Evolutionary conservation across 2,329 filamentous ascomycete genomes (phyloP), one percentile per base, ranked within the genome.

Genomic region (Venturia oleaginea): DNA sequence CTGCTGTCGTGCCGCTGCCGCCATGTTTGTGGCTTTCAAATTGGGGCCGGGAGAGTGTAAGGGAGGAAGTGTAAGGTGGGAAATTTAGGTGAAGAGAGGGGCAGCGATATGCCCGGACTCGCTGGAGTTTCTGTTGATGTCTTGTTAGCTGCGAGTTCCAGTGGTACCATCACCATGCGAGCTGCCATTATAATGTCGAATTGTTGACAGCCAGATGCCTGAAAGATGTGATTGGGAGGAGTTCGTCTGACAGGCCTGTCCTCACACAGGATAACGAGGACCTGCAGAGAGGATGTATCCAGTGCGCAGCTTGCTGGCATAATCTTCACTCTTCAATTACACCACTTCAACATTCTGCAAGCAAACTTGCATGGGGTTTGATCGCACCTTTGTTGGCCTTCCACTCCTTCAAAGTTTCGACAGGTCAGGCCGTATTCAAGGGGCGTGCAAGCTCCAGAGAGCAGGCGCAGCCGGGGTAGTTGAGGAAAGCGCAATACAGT

Each of bases 1-100:
- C 54, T 67, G 65, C 34, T 67, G 65, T 61, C 69, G 68, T 51
- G 69, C 51, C n/a, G 51, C 51, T 40, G 69, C 51, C 8, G 51
- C 51, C 51, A 57, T 57, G 30, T 57, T 57, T 57, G 27, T 8
- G 30, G 51, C 30, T 57, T 34, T 34, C 4, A 15, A 11, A n/a
- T 19, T 32, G 27, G 51, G n/a, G 4, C 19, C 19, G 30, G 30
- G 34, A 34, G 30, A 37, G 51, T 34, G 17, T 34, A 22, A n/a
- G 27, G 22, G 24, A 57, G 27, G 30, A 10, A n/a, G 51, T 57
- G 3, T 27, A 17, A 57, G 24, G 22, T 22, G 22, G 19, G 43
- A 5, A 7, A 22, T 48, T 48, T 34, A 34, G 7, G 22, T 30
- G n/a, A 22, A 51, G 27, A 13, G 46, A 51, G 46, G 46, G 46